phyloP scores from a whole-genome alignment of 2,329 filamentous ascomycete species.

The Shiraia bambusicola region DNA sequence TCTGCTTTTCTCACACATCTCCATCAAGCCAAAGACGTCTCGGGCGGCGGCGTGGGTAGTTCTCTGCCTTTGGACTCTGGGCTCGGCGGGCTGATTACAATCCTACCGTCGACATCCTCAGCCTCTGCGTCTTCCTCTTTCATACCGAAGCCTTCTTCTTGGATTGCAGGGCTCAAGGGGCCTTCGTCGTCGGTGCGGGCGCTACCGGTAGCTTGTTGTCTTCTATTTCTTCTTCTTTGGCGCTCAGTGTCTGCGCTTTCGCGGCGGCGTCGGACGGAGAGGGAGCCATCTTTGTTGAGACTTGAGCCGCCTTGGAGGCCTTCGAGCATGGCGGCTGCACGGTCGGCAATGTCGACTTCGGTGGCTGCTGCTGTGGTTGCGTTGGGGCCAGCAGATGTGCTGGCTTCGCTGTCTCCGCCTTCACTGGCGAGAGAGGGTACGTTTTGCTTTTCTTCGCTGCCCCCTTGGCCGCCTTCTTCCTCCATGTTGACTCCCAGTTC shows the following conservation, averaged over 20 bases:
- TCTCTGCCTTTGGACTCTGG: constrained; percentile 33
- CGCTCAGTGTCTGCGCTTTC: constrained; percentile 81
- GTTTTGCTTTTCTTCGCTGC: constrained; percentile 54
- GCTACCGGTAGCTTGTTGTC: constrained; percentile 35
- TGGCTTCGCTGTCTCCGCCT: constrained; percentile 28
- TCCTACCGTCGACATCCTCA: constrained; percentile 23
- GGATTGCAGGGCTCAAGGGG: constrained; percentile 39
- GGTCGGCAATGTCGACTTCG: constrained; percentile 71
- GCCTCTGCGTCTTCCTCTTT: constrained; percentile 9
- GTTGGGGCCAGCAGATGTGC: constrained; percentile 29
- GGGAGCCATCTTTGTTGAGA: constrained; percentile 51
- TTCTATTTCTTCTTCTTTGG: constrained; percentile 64
- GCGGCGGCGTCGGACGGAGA: constrained; percentile 63
- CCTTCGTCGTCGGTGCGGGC: constrained; percentile 35
- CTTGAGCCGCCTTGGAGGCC: constrained; percentile 68
- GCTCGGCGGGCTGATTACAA: constrained; percentile 41
- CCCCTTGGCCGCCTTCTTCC: constrained; percentile 46
- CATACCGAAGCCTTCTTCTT: constrained; percentile 26
- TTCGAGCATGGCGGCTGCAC: constrained; percentile 80
- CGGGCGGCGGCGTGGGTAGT: constrained; percentile 36
- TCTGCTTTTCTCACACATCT: background rate
- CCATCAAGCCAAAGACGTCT: no score
- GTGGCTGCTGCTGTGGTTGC: constrained; percentile 42
- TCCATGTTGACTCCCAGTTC: constrained; percentile 62
- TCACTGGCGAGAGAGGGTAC: constrained; percentile 55